Conservation (phyloP, 768 basidiomycete genomes). For the Trametes gibbosa region DNA sequence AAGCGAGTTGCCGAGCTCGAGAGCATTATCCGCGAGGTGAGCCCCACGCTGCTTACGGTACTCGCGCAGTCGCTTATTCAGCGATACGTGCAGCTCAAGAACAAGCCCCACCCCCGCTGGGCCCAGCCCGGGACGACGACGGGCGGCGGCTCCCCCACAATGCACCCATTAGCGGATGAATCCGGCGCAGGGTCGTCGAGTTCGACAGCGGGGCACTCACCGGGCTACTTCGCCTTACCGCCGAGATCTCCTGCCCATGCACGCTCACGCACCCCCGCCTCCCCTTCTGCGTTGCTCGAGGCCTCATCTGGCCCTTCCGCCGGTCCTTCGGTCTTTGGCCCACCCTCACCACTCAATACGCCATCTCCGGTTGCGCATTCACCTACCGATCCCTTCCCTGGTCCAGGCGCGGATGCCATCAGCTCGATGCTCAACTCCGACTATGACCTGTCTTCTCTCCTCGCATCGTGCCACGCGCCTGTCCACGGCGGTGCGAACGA, state of each 20-base stretch:
- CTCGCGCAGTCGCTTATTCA: neutral
- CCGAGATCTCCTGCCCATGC: neutral
- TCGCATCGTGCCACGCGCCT: conserved; percentile 20
- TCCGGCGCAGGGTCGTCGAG: neutral
- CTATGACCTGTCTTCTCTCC: conserved; percentile 24
- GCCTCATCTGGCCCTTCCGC: neutral
- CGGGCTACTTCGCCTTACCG: conserved; percentile 3
- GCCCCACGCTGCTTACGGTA: neutral
- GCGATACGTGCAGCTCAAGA: conserved; percentile 50
- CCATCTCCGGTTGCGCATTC: conserved; percentile 24
- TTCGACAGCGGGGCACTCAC: neutral
- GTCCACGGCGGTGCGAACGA: conserved; percentile 12
- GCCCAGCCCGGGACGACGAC: conserved; percentile 26
- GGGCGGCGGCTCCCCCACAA: neutral
- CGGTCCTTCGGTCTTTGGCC: conserved; percentile 5
- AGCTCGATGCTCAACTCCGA: conserved; percentile 13
- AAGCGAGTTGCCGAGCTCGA: conserved; percentile 80
- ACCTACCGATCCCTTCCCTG: conserved; percentile 15
- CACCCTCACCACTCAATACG: conserved; percentile 24
- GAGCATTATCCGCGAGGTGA: conserved; percentile 77
- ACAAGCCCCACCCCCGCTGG: conserved; percentile 72
- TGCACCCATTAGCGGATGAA: neutral
- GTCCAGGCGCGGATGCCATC: conserved; percentile 1
- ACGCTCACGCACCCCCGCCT: conserved; percentile 4
- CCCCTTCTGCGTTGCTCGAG: conserved; percentile 10